Conservation (phyloP, 169 alveolate species). For the Eimeria sp. region DNA sequence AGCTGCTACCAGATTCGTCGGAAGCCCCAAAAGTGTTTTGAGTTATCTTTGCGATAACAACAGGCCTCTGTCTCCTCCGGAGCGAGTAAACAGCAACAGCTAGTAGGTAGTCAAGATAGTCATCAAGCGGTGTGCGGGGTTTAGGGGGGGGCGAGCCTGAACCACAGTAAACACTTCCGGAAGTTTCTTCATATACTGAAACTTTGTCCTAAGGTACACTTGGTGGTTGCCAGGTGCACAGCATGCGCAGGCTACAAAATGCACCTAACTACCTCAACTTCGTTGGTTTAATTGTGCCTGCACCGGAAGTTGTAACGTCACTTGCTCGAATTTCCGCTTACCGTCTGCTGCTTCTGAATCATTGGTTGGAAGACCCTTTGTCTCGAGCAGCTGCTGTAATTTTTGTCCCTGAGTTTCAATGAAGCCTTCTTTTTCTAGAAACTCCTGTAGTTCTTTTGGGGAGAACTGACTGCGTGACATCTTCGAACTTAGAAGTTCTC, state of each 20-base stretch:
- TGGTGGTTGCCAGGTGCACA: not conserved
- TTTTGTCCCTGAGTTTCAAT: slow-evolving; percentile 47
- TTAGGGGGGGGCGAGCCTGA: slow-evolving; percentile 7
- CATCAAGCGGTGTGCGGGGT: slow-evolving; percentile 42
- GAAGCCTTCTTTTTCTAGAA: slow-evolving; percentile 26
- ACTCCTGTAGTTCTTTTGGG: slow-evolving; percentile 13
- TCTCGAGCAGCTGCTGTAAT: slow-evolving; percentile 1
- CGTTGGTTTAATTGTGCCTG: not conserved
- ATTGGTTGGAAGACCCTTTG: slow-evolving; percentile 10
- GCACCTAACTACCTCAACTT: not conserved
- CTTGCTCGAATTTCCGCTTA: not conserved
- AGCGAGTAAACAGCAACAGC: slow-evolving; percentile 18
- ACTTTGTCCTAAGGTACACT: not conserved
- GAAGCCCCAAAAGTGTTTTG: not conserved
- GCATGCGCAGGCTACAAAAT: not conserved
- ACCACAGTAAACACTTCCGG: slow-evolving; percentile 1
- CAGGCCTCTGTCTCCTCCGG: slow-evolving; percentile 30
- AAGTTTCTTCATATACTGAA: not conserved
- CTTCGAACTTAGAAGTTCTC: slow-evolving; percentile 11
- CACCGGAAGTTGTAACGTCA: not conserved
- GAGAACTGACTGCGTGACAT: not conserved
- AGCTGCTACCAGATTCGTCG: not conserved
- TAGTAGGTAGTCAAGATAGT: slow-evolving; percentile 37
- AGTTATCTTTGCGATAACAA: slow-evolving; percentile 30
- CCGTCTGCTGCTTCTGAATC: not conserved